Percentiles rank a stretch among this genome's conserved stretches.
Conservation (phyloP, 495 filamentous ascomycete genomes). For the Penicillium soppii region DNA sequence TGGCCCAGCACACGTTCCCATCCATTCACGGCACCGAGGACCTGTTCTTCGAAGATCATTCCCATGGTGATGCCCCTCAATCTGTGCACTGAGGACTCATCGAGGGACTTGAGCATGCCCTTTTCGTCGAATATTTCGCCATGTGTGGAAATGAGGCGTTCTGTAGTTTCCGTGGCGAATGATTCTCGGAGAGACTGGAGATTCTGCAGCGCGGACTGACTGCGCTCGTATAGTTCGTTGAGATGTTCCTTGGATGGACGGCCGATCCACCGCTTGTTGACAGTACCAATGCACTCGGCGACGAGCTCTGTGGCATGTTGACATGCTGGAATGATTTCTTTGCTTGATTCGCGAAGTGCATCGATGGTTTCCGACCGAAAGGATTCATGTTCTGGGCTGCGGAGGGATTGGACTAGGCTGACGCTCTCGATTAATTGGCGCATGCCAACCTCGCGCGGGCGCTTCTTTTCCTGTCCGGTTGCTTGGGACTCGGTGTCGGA, state of each 20-base stretch:
- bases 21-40: slow-evolving; percentile 19
- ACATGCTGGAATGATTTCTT: slow-evolving; percentile 23
- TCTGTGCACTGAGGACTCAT: slow-evolving; percentile 12
- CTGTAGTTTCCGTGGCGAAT: slow-evolving; percentile 26
- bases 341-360: slow-evolving; percentile 20
- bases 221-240: slow-evolving; percentile 15
- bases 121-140: slow-evolving; percentile 26
- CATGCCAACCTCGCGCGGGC: slow-evolving; percentile 22
- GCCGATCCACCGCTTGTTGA: slow-evolving; percentile 31
- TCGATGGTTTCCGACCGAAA: slow-evolving; percentile 26
- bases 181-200: slow-evolving; percentile 15
- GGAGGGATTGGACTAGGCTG: slow-evolving; percentile 21
- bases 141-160: slow-evolving; percentile 23
- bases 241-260: slow-evolving; percentile 16
- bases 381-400: slow-evolving; percentile 23
- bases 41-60: slow-evolving; percentile 34
- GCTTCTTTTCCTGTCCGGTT: slow-evolving; percentile 16
- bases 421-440: slow-evolving; percentile 28
- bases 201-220: slow-evolving; percentile 12
- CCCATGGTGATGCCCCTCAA: slow-evolving; percentile 18
- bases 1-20: slow-evolving; percentile 23
- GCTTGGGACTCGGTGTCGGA: slow-evolving; percentile 7
- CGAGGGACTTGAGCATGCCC: slow-evolving; percentile 17
- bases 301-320: slow-evolving; percentile 18
- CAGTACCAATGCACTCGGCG: slow-evolving; percentile 20